These are phyloP conservation scores for Elongisporangium undulatum DNA, from an alignment of 352 stramenopile species.

Conservation along the genomic window DNA sequence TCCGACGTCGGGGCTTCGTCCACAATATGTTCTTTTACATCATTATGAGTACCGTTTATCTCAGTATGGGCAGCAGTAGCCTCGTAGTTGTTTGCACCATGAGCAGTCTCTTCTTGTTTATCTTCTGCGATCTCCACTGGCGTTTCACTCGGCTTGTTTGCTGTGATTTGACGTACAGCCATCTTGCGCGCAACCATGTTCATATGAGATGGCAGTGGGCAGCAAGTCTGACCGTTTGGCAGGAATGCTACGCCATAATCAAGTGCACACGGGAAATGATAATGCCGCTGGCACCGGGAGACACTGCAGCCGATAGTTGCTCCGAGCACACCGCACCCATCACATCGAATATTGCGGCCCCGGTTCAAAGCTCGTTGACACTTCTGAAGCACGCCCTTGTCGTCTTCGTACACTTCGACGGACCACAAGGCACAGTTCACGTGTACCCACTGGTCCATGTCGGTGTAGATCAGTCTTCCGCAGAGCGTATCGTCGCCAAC, in stretches of 20 bases:
- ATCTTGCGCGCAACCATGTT: slow-evolving; percentile 36
- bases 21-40: not conserved
- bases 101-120: slow-evolving; percentile 2
- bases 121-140: not conserved
- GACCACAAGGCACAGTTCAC: slow-evolving; percentile 92
- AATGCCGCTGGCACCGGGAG: slow-evolving; percentile 86
- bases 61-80: slow-evolving; percentile 2
- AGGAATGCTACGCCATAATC: slow-evolving; percentile 70
- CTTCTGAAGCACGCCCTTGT: slow-evolving; percentile 60
- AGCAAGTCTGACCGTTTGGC: slow-evolving; percentile 66
- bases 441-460: slow-evolving; percentile 89
- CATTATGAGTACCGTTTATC: not conserved
- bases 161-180: slow-evolving; percentile 1
- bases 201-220: slow-evolving; percentile 43
- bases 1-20: not conserved
- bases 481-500: slow-evolving; percentile 68
- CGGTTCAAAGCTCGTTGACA: slow-evolving; percentile 88
- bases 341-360: slow-evolving; percentile 87
- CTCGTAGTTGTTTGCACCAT: not conserved
- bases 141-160: not conserved
- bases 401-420: slow-evolving; percentile 89
- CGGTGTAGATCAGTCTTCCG: slow-evolving; percentile 77
- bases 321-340: slow-evolving; percentile 85
- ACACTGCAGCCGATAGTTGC: slow-evolving; percentile 91
- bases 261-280: slow-evolving; percentile 92